phyloP scores from a whole-genome alignment of 2,329 filamentous ascomycete genomes.

The Didymella segeticola region DNA sequence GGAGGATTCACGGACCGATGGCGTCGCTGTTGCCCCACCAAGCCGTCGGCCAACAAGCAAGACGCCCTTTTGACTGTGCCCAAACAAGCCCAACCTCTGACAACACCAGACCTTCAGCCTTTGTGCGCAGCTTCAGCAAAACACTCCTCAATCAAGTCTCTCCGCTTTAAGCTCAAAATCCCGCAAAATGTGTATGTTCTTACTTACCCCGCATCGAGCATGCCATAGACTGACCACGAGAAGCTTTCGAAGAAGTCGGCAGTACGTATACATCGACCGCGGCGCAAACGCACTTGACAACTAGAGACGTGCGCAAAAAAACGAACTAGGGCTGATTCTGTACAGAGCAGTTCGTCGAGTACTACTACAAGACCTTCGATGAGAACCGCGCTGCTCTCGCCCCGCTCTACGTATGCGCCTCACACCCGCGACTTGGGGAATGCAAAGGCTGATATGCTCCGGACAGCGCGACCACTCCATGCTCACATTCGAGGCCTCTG shows the following conservation, averaged over 20 bases:
- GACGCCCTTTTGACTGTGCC: constrained; percentile 29
- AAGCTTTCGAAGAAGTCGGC: constrained; percentile 43
- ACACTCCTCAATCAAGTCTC: background rate
- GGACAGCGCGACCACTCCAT: constrained; percentile 80
- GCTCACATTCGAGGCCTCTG: constrained; percentile 86
- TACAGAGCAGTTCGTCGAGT: constrained; percentile 83
- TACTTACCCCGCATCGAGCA: constrained; percentile 21
- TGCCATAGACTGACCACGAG: constrained; percentile 17
- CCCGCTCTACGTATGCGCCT: constrained; percentile 77
- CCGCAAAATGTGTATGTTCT: constrained; percentile 26
- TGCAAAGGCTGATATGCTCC: constrained; percentile 17
- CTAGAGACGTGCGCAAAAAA: background rate
- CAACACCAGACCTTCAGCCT: constrained; percentile 13
- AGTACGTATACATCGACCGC: constrained; percentile 43
- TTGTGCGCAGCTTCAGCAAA: constrained; percentile 15
- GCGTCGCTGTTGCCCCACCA: constrained; percentile 37
- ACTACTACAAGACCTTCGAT: constrained; percentile 93
- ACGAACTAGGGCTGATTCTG: constrained; percentile 22
- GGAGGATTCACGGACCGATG: constrained; percentile 31
- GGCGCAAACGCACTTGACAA: background rate
- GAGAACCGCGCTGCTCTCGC: constrained; percentile 68
- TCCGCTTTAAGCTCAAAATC: background rate
- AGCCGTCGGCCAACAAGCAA: constrained; percentile 31
- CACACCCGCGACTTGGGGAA: background rate
- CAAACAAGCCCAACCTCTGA: constrained; percentile 24